Conservation (phyloP, 139 green algal genomes). For the Chlamydomonas sphaeroides region DNA sequence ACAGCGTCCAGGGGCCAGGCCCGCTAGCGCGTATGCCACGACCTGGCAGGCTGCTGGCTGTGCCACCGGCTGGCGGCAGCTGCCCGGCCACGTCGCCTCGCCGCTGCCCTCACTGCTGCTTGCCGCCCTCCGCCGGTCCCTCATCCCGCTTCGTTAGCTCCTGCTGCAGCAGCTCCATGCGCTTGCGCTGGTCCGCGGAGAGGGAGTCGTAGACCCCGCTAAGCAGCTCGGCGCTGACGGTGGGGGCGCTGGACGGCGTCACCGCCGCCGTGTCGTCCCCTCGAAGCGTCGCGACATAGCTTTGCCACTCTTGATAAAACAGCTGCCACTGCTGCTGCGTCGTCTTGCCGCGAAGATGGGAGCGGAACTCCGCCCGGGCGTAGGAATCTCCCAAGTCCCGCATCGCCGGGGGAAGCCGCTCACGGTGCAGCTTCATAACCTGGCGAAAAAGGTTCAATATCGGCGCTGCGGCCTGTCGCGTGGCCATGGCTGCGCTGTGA, state of each 20-base stretch:
- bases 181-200: conserved; percentile 64
- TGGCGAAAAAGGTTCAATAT: conserved; percentile 63
- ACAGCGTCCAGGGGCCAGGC: too few relatives aligned
- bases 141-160: conserved; percentile 17
- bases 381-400: conserved; percentile 77
- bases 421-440: conserved; percentile 74
- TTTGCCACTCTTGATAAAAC: conserved; percentile 76
- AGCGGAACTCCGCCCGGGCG: conserved; percentile 70
- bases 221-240: conserved; percentile 45
- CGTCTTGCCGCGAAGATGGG: conserved; percentile 66
- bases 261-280: conserved; percentile 35
- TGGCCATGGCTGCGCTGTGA: too few relatives aligned
- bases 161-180: conserved; percentile 60
- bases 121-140: too few relatives aligned
- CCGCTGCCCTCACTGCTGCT: background rate
- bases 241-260: background rate
- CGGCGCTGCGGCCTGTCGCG: background rate
- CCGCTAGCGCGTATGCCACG: too few relatives aligned
- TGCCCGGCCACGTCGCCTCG: too few relatives aligned
- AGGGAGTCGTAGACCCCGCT: conserved; percentile 48
- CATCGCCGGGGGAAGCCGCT: conserved; percentile 73
- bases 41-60: too few relatives aligned
- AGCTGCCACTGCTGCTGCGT: conserved; percentile 72
- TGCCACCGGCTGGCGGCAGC: too few relatives aligned
- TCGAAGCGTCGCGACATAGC: conserved; percentile 68